Evolutionary conservation across 495 filamentous ascomycete genomes (phyloP).

Genomic region (Aspergillus ostianus): DNA sequence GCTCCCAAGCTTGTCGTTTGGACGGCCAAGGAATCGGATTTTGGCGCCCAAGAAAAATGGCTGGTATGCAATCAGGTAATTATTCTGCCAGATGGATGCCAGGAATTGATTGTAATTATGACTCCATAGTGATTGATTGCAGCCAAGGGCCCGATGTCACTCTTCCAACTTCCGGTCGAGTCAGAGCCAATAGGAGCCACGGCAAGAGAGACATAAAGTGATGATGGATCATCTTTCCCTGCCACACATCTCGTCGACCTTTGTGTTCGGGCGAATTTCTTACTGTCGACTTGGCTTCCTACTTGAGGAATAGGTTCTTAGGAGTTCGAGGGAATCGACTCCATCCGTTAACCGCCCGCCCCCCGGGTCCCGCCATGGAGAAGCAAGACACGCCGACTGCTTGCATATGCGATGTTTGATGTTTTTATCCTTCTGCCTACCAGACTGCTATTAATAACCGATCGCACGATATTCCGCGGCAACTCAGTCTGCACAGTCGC

Average conservation of each 20-base stretch:
- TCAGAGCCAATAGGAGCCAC: neutral
- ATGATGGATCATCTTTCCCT: neutral
- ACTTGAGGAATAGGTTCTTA: neutral
- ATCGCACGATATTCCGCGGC: neutral
- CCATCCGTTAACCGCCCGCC: neutral
- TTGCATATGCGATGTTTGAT: neutral
- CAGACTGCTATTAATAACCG: neutral
- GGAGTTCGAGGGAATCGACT: constrained; percentile 5
- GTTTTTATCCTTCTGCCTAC: neutral
- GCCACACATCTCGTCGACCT: neutral
- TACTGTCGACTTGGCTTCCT: neutral
- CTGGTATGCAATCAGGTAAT: neutral
- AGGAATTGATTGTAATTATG: neutral
- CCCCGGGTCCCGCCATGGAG: neutral
- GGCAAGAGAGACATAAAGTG: neutral
- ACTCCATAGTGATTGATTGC: neutral
- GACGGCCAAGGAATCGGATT: constrained; percentile 11
- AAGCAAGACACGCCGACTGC: neutral
- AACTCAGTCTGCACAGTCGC: neutral
- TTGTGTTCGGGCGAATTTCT: too few species aligned
- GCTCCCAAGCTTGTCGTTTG: constrained; percentile 9
- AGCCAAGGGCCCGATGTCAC: neutral
- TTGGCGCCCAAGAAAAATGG: constrained; percentile 12
- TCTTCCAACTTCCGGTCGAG: neutral
- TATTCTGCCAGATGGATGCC: neutral